Percentiles rank a stretch among this genome's conserved stretches.
These are phyloP conservation scores for Coniella vitis DNA, from an alignment of 2,329 filamentous ascomycete genomes.

Conservation along the genomic window DNA sequence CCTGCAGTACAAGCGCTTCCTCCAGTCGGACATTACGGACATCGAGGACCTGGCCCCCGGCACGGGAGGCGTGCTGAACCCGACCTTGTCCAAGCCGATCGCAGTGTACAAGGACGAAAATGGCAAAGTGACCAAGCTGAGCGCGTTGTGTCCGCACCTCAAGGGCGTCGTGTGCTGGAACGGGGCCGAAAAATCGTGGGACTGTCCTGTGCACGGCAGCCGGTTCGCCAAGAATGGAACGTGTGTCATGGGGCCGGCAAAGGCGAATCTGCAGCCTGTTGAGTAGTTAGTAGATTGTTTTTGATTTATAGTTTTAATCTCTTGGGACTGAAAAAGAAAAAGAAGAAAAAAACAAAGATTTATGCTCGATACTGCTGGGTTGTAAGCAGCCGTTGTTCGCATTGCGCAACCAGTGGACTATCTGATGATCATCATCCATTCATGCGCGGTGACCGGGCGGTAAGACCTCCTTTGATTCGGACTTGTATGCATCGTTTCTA, in stretches of 20 bases:
- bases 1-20: slow-evolving; percentile 46
- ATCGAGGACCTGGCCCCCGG: slow-evolving; percentile 47
- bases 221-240: slow-evolving; percentile 30
- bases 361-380: too few relatives aligned
- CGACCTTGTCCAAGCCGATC: slow-evolving; percentile 36
- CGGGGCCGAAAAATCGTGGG: slow-evolving; percentile 43
- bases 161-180: slow-evolving; percentile 53
- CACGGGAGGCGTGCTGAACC: slow-evolving; percentile 45
- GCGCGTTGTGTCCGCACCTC: slow-evolving; percentile 49
- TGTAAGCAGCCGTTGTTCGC: too few relatives aligned
- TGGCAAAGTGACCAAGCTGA: slow-evolving; percentile 42
- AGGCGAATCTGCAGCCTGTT: slow-evolving; percentile 20
- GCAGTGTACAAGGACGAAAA: slow-evolving; percentile 51
- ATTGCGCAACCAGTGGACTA: too few relatives aligned
- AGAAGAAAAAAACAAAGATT: too few relatives aligned
- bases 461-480: too few relatives aligned
- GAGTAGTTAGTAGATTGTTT: too few relatives aligned
- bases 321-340: too few relatives aligned
- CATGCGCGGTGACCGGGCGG: too few relatives aligned
- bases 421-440: too few relatives aligned
- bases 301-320: too few relatives aligned
- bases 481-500: too few relatives aligned
- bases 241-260: slow-evolving; percentile 31
- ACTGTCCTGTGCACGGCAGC: slow-evolving; percentile 44
- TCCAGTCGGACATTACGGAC: slow-evolving; percentile 47